Evolutionary conservation across 2,329 filamentous ascomycete genomes (phyloP).

Genomic region (Fusarium metavorans): DNA sequence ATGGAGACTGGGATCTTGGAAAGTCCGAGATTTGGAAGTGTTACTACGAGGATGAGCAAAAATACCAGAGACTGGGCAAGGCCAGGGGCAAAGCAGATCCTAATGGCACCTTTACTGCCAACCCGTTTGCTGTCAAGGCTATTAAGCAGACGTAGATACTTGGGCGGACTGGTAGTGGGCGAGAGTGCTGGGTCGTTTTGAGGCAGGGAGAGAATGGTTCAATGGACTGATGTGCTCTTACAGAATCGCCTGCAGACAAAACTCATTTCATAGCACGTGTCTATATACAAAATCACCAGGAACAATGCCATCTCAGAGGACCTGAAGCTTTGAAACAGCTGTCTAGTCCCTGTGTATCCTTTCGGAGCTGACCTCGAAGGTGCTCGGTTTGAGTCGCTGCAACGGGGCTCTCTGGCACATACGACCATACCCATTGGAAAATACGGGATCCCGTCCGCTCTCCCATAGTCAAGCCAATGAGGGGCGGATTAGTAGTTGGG

Average conservation of each 20-base stretch:
- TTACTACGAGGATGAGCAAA: slow-evolving; percentile 47
- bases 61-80: slow-evolving; percentile 48
- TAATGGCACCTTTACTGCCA: slow-evolving; percentile 51
- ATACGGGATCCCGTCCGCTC: background rate
- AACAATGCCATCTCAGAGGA: too few relatives aligned
- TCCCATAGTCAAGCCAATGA: background rate
- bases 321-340: too few relatives aligned
- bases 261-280: background rate
- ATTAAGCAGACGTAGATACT: background rate
- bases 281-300: too few relatives aligned
- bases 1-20: slow-evolving; percentile 48
- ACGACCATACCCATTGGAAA: background rate
- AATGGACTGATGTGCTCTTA: background rate
- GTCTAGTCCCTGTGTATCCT: background rate
- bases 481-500: background rate
- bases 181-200: background rate
- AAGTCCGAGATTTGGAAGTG: slow-evolving; percentile 41
- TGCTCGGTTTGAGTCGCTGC: background rate
- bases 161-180: too few relatives aligned
- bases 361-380: background rate
- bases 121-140: slow-evolving; percentile 42
- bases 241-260: background rate
- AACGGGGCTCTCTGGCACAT: background rate
- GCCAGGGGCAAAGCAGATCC: slow-evolving; percentile 49
- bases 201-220: background rate